Base-by-base conservation (phyloP, 768 basidiomycete genomes). In the Albatrellus ellisii region DNA sequence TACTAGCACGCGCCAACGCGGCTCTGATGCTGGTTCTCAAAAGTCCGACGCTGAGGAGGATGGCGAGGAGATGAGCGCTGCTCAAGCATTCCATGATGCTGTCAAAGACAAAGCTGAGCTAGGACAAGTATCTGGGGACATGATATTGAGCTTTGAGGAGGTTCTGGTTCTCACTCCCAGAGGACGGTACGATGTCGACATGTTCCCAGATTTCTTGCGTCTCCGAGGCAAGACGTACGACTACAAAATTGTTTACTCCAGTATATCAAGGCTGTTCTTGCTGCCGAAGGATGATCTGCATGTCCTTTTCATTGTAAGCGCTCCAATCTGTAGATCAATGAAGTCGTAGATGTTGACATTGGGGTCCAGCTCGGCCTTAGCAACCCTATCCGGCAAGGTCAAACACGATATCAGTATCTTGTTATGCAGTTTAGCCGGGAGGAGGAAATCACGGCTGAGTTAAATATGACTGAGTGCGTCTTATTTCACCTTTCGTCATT, bases 141-240 rank as follows among this genome's bases (percentile, higher is more conserved):
- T 89, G 45, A 86, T 99, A 25, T 71, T 95, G 51, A 86, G 87
- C 58, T 95, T 99, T 53, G 86, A 90, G 55, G 95, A 99, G 52
- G 83, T 98, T 12, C 73, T 91, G 18, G 89, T 98, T 4, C 69
- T 91, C 34, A 98, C 95, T 0, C 95, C 95, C 46, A 79, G 94
- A 69, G 92, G 94, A 41, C 80, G 90, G 42, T 95, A 92, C 60
- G 92, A 97, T 54, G 82, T 99, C 63, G 95, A 98, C 63, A 90
- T 99, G 84, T 97, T 88, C 69, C 79, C 79, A 20, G 86, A 87
- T 41, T 98, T 91, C 66, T 60, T 99, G 56, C 80, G 95, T 32
- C 64, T 98, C 25, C 82, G 91, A n/a, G 95, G 95, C 40, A 95
- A 97, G 64, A 97, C 92, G 1, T 98, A 98, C 62, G 95, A 99